phyloP scores from a whole-genome alignment of 2,329 filamentous ascomycete genomes.

The Beauveria medogensis region DNA sequence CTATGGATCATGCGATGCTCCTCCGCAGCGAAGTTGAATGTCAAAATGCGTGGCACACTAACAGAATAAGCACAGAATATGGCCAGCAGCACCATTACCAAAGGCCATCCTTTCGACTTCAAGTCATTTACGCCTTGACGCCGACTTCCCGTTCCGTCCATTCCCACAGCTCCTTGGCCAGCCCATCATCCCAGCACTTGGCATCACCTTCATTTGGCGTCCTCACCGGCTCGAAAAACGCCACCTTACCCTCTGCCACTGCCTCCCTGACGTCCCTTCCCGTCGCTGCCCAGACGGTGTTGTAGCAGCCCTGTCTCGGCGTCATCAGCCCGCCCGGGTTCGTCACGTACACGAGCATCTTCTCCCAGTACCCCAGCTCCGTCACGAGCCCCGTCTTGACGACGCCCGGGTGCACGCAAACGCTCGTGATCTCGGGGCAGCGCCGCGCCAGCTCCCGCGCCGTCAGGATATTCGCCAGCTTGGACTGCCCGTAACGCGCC shows the following conservation, averaged over 20 bases:
- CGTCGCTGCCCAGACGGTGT: constrained; percentile 25
- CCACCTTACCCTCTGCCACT: constrained; percentile 15
- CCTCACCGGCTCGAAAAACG: constrained; percentile 23
- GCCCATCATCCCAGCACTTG: constrained; percentile 19
- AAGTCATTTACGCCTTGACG: not conserved
- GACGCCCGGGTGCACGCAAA: constrained; percentile 42
- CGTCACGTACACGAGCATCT: constrained; percentile 19
- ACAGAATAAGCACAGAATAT: not conserved
- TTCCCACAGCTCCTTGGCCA: constrained; percentile 29
- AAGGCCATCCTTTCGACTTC: not conserved
- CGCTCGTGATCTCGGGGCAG: constrained; percentile 32
- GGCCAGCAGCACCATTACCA: not conserved
- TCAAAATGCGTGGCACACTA: not conserved
- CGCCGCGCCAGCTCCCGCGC: constrained; percentile 36
- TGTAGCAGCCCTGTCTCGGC: constrained; percentile 22
- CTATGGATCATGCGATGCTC: not conserved
- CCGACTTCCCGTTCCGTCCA: constrained; percentile 26
- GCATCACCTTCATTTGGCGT: constrained; percentile 15
- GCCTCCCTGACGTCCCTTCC: constrained; percentile 14
- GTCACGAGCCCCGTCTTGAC: constrained; percentile 23
- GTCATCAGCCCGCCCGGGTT: constrained; percentile 17
- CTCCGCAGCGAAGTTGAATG: not conserved
- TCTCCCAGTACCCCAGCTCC: constrained; percentile 17
- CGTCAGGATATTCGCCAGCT: constrained; percentile 40
- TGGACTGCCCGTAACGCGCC: constrained; percentile 42